Conservation (phyloP, 169 alveolate genomes). For the Eimeria maxima region DNA sequence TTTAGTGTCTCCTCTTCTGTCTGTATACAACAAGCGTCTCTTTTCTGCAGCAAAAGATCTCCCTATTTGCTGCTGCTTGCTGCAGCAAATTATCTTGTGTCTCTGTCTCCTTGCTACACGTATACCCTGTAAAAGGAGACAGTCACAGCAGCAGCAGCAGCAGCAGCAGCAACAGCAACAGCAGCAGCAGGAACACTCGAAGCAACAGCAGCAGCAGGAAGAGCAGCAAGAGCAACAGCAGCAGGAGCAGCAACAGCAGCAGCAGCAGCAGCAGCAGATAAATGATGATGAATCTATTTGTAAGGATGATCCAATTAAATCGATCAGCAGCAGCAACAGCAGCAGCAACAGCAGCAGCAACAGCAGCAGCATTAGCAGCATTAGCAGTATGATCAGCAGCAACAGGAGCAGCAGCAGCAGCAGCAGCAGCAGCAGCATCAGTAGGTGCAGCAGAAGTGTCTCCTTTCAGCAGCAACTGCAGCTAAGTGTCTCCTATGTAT, state of each 20-base stretch:
- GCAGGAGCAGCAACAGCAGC: too few species aligned
- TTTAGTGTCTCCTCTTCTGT: conserved; percentile 49
- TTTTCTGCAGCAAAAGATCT: background rate
- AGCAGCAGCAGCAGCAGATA: too few species aligned
- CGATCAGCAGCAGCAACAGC: too few species aligned
- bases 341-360: background rate
- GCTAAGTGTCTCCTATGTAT: conserved; percentile 32
- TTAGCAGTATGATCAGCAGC: background rate
- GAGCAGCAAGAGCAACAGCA: too few species aligned
- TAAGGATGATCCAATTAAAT: too few species aligned
- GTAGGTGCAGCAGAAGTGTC: background rate
- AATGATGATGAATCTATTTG: too few species aligned
- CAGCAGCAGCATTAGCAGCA: background rate
- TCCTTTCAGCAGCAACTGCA: conserved; percentile 7
- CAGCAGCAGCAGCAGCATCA: background rate
- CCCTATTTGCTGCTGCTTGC: conserved; percentile 52
- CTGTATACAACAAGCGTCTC: conserved; percentile 53
- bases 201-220: background rate
- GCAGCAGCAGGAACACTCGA: background rate
- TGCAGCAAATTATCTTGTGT: conserved; percentile 52
- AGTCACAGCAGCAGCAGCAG: background rate
- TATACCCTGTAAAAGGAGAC: background rate
- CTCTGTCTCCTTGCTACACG: background rate
- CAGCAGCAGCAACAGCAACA: conserved; percentile 5
- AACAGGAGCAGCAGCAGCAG: conserved; percentile 33